These are phyloP conservation scores for Phytophthora boehmeriae DNA, from an alignment of 352 stramenopile genomes.

Conservation along the genomic window DNA sequence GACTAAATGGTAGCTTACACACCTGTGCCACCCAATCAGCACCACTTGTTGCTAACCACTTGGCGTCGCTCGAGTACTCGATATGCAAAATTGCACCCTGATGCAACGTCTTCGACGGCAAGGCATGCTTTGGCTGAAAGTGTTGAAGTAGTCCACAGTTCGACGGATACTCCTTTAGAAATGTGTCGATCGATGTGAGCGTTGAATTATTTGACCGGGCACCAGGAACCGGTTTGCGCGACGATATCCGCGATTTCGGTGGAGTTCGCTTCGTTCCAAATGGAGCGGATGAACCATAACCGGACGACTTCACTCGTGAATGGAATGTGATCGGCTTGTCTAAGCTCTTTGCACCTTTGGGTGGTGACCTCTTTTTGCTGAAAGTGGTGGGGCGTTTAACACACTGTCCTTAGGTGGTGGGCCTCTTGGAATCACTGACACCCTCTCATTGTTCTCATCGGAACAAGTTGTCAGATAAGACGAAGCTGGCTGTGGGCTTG, in stretches of 20 bases:
- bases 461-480: neutral
- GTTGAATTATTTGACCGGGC: conserved; percentile 25
- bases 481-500: neutral
- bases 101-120: conserved; percentile 63
- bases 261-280: conserved; percentile 34
- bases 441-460: conserved; percentile 17
- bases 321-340: conserved; percentile 88
- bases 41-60: conserved; percentile 70
- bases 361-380: conserved; percentile 27
- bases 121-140: conserved; percentile 58
- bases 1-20: conserved; percentile 73
- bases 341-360: conserved; percentile 33
- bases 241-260: conserved; percentile 17
- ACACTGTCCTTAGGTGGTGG: conserved; percentile 59
- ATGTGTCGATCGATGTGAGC: conserved; percentile 35
- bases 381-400: conserved; percentile 56
- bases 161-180: conserved; percentile 77
- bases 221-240: conserved; percentile 8
- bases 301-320: conserved; percentile 79
- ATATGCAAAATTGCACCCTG: conserved; percentile 72
- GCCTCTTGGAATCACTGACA: conserved; percentile 57
- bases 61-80: conserved; percentile 81
- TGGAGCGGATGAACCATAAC: conserved; percentile 56
- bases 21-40: conserved; percentile 68
- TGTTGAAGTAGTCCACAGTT: conserved; percentile 62